A percentile compares a stretch with the other conserved stretches of the same genome.
These are phyloP conservation scores for Aspergillus uvarum DNA, from an alignment of 2,329 filamentous ascomycete species.

Conservation along the genomic window DNA sequence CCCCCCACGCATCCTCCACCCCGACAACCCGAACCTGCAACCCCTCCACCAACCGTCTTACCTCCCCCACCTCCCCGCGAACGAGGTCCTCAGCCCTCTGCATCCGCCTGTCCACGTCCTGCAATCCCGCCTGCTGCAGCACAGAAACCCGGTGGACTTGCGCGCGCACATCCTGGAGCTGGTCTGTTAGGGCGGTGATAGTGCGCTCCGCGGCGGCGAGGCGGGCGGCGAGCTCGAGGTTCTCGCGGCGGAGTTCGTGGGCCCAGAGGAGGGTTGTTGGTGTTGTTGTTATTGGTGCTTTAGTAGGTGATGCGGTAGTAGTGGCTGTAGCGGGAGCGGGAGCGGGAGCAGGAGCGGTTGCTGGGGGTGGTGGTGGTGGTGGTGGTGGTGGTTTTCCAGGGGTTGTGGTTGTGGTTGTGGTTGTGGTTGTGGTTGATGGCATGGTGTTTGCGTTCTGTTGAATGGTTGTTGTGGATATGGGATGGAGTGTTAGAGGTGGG, in stretches of 20 bases:
- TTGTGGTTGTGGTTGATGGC: too few species aligned
- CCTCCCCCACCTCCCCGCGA: background rate
- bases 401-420: too few species aligned
- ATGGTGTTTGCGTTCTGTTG: too few species aligned
- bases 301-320: too few species aligned
- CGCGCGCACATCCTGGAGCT: background rate
- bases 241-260: constrained; percentile 40
- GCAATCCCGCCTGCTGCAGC: background rate
- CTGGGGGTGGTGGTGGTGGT: too few species aligned
- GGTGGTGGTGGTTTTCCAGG: too few species aligned
- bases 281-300: background rate
- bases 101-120: background rate
- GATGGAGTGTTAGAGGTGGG: too few species aligned
- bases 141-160: background rate
- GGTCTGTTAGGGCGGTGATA: constrained; percentile 5
- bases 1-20: background rate
- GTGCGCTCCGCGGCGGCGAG: constrained; percentile 11
- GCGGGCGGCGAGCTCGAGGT: constrained; percentile 29
- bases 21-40: background rate
- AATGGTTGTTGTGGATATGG: too few species aligned
- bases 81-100: background rate
- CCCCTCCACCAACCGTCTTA: background rate
- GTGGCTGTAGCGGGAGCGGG: too few species aligned
- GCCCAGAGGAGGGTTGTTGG: constrained; percentile 35
- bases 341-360: too few species aligned